A percentile compares a stretch with the other conserved stretches of the same genome.
These are phyloP conservation scores for Geotrichum europaeum DNA, from an alignment of 1,139 yeast genomes.

Conservation along the genomic window DNA sequence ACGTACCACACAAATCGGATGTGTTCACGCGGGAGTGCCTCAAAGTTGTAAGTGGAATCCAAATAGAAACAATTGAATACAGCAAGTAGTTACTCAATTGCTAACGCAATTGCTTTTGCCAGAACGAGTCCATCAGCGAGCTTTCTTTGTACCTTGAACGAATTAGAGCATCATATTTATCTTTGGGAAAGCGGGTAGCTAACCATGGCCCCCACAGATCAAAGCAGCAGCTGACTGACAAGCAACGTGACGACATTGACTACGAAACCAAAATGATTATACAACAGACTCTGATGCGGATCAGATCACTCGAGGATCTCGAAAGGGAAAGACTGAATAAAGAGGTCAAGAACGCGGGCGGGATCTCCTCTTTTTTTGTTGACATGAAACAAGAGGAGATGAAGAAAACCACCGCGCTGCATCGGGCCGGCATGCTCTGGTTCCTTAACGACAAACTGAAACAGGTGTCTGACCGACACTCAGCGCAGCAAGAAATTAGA, in stretches of 20 bases:
- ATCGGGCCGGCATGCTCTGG: conserved; percentile 36
- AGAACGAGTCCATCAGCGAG: conserved; percentile 22
- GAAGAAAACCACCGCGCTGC: conserved; percentile 28
- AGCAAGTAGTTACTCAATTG: not conserved
- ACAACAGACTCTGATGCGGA: conserved; percentile 33
- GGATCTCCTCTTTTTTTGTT: conserved; percentile 14
- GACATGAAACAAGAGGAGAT: conserved; percentile 20
- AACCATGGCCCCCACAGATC: not conserved
- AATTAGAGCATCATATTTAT: conserved; percentile 33
- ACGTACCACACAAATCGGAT: conserved; percentile 21
- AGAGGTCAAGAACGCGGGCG: conserved; percentile 6
- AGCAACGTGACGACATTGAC: conserved; percentile 40
- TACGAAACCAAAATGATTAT: conserved; percentile 36
- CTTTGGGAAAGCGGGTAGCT: conserved; percentile 19
- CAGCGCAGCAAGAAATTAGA: conserved; percentile 36
- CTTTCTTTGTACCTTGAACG: conserved; percentile 24
- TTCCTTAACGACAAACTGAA: conserved; percentile 32
- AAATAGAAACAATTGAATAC: not conserved
- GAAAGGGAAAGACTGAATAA: conserved; percentile 22
- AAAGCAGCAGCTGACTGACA: conserved; percentile 30
- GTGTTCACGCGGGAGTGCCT: conserved; percentile 27
- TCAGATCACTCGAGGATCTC: conserved; percentile 34
- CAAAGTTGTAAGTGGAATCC: conserved; percentile 23
- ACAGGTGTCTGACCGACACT: conserved; percentile 32
- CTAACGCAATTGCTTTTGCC: not conserved